Percentiles rank a stretch among this genome's conserved stretches.
phyloP scores from a whole-genome alignment of 345 rosid genomes.

The Punica granatum region DNA sequence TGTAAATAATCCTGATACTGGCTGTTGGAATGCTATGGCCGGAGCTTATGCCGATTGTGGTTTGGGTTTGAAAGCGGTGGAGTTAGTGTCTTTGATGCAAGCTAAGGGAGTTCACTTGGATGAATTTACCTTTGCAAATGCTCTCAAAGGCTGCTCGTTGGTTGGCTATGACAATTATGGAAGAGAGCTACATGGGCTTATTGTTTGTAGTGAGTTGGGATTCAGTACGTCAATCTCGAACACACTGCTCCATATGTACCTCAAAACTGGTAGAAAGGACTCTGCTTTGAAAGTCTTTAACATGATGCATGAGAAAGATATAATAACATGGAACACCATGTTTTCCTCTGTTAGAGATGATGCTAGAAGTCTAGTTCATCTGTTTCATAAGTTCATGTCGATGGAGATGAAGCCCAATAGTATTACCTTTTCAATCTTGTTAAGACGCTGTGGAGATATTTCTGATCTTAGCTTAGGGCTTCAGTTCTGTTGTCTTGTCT shows the following conservation, averaged over 20 bases:
- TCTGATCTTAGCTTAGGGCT: slow-evolving; percentile 23
- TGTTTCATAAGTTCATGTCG: slow-evolving; percentile 20
- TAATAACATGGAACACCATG: slow-evolving; percentile 33
- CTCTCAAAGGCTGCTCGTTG: slow-evolving; percentile 27
- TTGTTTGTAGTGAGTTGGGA: slow-evolving; percentile 14
- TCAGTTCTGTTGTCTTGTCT: slow-evolving; percentile 24
- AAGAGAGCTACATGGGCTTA: slow-evolving; percentile 30
- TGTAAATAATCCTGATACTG: slow-evolving; percentile 18
- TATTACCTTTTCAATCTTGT: slow-evolving; percentile 24
- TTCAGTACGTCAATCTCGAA: slow-evolving; percentile 18
- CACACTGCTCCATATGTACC: slow-evolving; percentile 35
- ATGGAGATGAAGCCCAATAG: slow-evolving; percentile 21
- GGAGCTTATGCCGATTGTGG: slow-evolving; percentile 35
- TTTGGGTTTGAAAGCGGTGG: slow-evolving; percentile 21
- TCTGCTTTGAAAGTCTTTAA: slow-evolving; percentile 22
- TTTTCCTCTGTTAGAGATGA: slow-evolving; percentile 14
- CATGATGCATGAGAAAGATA: slow-evolving; percentile 20
- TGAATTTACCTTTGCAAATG: slow-evolving; percentile 21
- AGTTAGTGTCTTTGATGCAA: slow-evolving; percentile 16
- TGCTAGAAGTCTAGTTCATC: slow-evolving; percentile 12
- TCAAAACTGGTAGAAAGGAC: slow-evolving; percentile 14
- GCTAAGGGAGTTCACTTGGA: slow-evolving; percentile 20
- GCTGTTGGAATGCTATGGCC: slow-evolving; percentile 36
- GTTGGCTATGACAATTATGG: slow-evolving; percentile 21
- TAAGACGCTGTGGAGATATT: slow-evolving; percentile 27